Evolutionary conservation across 2,329 filamentous ascomycete genomes (phyloP), one percentile per base, ranked within the genome.

Genomic region (Gaeumannomyces tritici): DNA sequence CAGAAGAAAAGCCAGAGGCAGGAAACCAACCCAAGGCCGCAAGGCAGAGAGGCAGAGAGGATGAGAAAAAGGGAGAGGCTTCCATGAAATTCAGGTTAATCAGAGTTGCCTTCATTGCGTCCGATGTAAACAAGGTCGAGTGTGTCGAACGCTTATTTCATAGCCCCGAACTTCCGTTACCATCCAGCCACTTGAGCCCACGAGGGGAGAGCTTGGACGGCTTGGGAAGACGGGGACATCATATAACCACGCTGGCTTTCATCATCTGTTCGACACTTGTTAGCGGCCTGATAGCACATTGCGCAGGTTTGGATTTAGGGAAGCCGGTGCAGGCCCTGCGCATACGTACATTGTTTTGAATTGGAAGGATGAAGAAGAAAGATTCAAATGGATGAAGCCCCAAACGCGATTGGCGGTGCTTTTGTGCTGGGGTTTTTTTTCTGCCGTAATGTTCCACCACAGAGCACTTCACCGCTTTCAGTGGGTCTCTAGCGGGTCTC

Each of bases 141-240:
- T 96, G 93, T 97, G 95, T 91, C 93, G 92, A 90, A 97, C 95
- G 92, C 95, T 88, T 84, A 92, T 92, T 87, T 98, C 95, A 99
- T 85, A 81, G 85, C 89, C 79, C 85, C 78, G 78, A 79, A 80
- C 77, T 77, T 81, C 80, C 80, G 78, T 80, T 78, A 76, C 86
- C 83, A 79, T 78, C 83, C 82, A 82, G 89, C 91, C 93, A 83
- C 95, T 97, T 91, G 75, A 90, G 92, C 93, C 90, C 87, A 79
- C 78, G 83, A 79, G 85, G 86, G 88, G 89, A 97, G 93, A 93
- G 91, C 90, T 85, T 83, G 79, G 79, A 80, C 47, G 79, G 83
- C 79, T 80, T 82, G 79, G 82, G 79, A 77, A 79, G 82, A 78
- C 80, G 82, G 80, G 82, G 89, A 75, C 81, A 82, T 98, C 95